Base-by-base conservation (phyloP, 768 basidiomycete genomes). In the Kwoniella dejecticola region DNA sequence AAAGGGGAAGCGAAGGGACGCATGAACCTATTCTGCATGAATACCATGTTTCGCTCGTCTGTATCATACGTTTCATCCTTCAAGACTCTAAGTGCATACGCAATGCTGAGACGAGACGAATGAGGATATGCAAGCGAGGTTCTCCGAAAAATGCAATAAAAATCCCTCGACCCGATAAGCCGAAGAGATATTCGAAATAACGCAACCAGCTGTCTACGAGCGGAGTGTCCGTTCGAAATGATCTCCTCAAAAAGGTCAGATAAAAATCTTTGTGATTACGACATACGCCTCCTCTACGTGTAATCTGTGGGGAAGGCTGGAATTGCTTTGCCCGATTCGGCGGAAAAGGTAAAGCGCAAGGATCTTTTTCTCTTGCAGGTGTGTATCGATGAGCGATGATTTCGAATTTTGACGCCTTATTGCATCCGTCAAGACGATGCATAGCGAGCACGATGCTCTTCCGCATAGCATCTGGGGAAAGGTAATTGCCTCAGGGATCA, bases 221-320 rank as follows among this genome's bases (percentile, higher is more conserved):
- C 33, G 33, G 33, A 36, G 33, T 36, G 33, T 31, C 48, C 48
- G 48, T 50, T 50, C 48, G 48, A 50, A 50, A 50, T 50, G 29
- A 30, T 31, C 26, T 50, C 17, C 13, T 31, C 12, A n/a, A n/a
- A 50, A 17, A 30, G 21, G 13, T 29, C 21, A 50, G 27, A 48
- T 42, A 42, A 42, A 42, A 42, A 8, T n/a, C 11, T 12, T 42
- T 42, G 8, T 38, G 27, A 50, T 50, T 50, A 50, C 48, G 48
- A 50, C 48, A 50, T 50, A 48, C 46, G 41, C 7, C 41, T 42
- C 41, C 19, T 42, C 17, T 38, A 8, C 36, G 17, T 38, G 8
- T 38, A 8, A 17, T 38, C 17, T 38, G 36, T 38, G 36, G 8
- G 36, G 36, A 17, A 17, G 8, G 36, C 8, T 12, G 19, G 8